Percentiles rank a stretch among this genome's conserved stretches.
phyloP scores from a whole-genome alignment of 371 early-diverging fungal species.

The Chytridiales sp. region DNA sequence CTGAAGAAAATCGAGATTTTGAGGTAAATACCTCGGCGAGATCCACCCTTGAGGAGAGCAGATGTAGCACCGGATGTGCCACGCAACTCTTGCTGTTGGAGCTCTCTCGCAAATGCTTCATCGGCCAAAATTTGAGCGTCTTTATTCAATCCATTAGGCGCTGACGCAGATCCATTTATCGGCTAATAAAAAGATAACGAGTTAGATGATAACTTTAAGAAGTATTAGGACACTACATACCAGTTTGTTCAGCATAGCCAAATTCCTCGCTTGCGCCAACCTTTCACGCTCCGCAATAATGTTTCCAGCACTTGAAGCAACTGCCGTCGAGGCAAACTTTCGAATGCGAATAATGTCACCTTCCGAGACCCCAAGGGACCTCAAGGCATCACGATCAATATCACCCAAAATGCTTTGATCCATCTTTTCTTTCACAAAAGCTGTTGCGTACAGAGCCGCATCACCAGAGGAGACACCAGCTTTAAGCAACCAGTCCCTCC shows the following conservation, averaged over 20 bases:
- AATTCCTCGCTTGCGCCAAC: constrained; percentile 31
- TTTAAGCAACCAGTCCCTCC: constrained; percentile 84
- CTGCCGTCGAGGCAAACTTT: constrained; percentile 44
- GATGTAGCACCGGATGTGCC: constrained; percentile 15
- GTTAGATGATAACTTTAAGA: no score
- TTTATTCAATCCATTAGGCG: not conserved
- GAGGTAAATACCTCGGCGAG: not conserved
- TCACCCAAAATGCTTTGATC: constrained; percentile 73
- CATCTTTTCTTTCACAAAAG: constrained; percentile 80
- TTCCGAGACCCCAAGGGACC: constrained; percentile 76
- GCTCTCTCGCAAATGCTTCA: constrained; percentile 69
- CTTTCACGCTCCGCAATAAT: constrained; percentile 19
- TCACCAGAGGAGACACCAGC: constrained; percentile 71
- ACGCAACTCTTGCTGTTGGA: constrained; percentile 62
- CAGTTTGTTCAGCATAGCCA: constrained; percentile 11
- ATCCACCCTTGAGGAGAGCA: constrained; percentile 14
- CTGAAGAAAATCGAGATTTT: not conserved
- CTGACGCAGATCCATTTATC: not conserved
- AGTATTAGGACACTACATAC: no score
- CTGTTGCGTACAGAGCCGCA: constrained; percentile 72
- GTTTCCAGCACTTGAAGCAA: constrained; percentile 11
- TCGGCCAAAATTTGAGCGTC: constrained; percentile 57
- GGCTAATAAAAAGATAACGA: no score
- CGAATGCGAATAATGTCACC: constrained; percentile 78
- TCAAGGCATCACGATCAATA: constrained; percentile 71